A percentile compares a stretch with the other conserved stretches of the same genome.
These are phyloP conservation scores for Plenodomus biglobosus DNA, from an alignment of 2,329 filamentous ascomycete species.

Conservation along the genomic window DNA sequence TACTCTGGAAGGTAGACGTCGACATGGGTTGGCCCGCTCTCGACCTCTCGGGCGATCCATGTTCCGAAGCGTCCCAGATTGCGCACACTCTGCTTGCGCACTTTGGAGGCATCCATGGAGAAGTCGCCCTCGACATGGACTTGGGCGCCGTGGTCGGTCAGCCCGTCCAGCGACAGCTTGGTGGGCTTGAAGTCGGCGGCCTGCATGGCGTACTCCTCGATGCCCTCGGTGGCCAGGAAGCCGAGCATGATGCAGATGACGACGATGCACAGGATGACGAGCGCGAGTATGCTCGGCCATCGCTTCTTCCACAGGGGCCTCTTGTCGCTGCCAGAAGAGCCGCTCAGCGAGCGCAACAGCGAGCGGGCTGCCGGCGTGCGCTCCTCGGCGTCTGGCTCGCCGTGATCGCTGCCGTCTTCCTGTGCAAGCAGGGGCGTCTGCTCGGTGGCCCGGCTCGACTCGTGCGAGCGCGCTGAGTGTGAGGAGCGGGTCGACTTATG, in stretches of 20 bases:
- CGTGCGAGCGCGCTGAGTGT: slow-evolving; percentile 34
- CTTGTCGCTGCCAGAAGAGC: slow-evolving; percentile 28
- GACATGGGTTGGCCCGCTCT: slow-evolving; percentile 71
- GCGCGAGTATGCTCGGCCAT: slow-evolving; percentile 79
- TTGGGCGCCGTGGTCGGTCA: slow-evolving; percentile 75
- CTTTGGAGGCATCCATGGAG: slow-evolving; percentile 73
- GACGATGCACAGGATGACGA: slow-evolving; percentile 64
- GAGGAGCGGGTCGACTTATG: slow-evolving; percentile 40
- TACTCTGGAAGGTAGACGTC: slow-evolving; percentile 83
- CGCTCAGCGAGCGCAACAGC: slow-evolving; percentile 39
- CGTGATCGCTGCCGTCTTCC: slow-evolving; percentile 28
- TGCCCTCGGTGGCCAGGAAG: slow-evolving; percentile 77
- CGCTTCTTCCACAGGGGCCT: slow-evolving; percentile 49
- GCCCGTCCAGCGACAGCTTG: slow-evolving; percentile 79
- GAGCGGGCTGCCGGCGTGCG: slow-evolving; percentile 41
- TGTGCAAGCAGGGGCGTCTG: slow-evolving; percentile 45
- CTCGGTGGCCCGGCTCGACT: slow-evolving; percentile 37
- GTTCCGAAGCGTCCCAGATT: slow-evolving; percentile 77
- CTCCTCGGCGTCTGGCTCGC: slow-evolving; percentile 21
- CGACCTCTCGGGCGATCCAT: slow-evolving; percentile 75
- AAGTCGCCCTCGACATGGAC: slow-evolving; percentile 83
- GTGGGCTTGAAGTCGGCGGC: slow-evolving; percentile 81
- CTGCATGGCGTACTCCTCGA: slow-evolving; percentile 84
- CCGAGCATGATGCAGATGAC: slow-evolving; percentile 75
- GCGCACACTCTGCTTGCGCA: slow-evolving; percentile 69